Conservation (phyloP, 1,139 yeast genomes). For the Yamadazyma sp. region DNA sequence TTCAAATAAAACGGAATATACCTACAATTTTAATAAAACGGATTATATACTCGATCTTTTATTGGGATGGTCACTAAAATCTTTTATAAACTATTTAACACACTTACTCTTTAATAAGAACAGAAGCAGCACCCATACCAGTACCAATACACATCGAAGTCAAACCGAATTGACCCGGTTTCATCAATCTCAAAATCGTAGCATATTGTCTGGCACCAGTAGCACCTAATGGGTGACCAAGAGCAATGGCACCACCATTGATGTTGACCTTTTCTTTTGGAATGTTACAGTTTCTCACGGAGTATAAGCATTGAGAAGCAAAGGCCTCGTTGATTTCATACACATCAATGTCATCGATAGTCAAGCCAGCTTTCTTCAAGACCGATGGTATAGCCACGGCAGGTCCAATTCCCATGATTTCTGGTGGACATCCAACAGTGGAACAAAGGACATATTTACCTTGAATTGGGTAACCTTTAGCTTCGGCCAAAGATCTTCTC, state of each 20-base stretch:
- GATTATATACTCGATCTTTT: too few relatives aligned
- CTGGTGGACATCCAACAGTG: constrained; percentile 91
- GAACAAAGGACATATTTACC: constrained; percentile 79
- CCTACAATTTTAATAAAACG: too few relatives aligned
- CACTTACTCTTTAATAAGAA: constrained; percentile 58
- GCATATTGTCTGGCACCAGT: constrained; percentile 96
- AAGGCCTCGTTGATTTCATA: constrained; percentile 95
- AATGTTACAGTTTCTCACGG: constrained; percentile 64
- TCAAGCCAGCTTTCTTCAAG: constrained; percentile 62
- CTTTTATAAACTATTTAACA: constrained; percentile 3
- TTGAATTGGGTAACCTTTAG: constrained; percentile 60
- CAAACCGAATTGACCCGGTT: constrained; percentile 80
- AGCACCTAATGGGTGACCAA: constrained; percentile 95
- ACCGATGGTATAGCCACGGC: constrained; percentile 89
- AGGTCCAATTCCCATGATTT: constrained; percentile 96
- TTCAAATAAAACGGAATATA: constrained; percentile 20
- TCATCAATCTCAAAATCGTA: constrained; percentile 77
- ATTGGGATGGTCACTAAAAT: too few relatives aligned
- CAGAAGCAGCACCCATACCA: constrained; percentile 97
- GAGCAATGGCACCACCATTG: constrained; percentile 93
- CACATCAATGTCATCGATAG: constrained; percentile 64
- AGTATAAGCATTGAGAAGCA: constrained; percentile 89
- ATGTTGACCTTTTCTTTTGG: constrained; percentile 78
- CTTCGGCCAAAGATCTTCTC: constrained; percentile 84
- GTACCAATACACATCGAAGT: constrained; percentile 98